Conservation (phyloP, 441 rosid genomes). For the Adansonia gregorii region DNA sequence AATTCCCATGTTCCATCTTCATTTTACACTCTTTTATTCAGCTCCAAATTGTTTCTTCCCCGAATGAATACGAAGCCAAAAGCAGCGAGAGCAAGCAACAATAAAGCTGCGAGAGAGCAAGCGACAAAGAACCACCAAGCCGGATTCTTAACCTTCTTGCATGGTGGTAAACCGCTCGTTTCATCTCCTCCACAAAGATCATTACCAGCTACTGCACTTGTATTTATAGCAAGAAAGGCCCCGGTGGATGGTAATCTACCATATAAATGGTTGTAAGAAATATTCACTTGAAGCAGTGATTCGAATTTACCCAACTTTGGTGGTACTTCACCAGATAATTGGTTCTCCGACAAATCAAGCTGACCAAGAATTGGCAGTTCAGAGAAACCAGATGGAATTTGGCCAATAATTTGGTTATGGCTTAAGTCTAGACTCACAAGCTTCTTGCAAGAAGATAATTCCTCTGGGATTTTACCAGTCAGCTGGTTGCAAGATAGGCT, state of each 20-base stretch:
- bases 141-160: constrained; percentile 44
- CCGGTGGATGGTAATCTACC: constrained; percentile 73
- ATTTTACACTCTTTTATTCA: constrained; percentile 55
- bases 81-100: constrained; percentile 36
- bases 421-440: constrained; percentile 78
- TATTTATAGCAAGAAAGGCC: constrained; percentile 74
- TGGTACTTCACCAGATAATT: constrained; percentile 65
- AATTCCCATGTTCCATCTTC: constrained; percentile 77
- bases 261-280: constrained; percentile 70
- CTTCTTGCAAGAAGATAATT: constrained; percentile 66
- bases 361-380: constrained; percentile 67
- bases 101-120: constrained; percentile 40
- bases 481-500: constrained; percentile 60
- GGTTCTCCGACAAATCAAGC: constrained; percentile 73
- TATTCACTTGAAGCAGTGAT: constrained; percentile 76
- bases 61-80: constrained; percentile 37
- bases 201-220: constrained; percentile 66
- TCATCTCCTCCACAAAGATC: constrained; percentile 59
- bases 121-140: constrained; percentile 54
- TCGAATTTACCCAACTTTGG: constrained; percentile 52
- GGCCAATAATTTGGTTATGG: constrained; percentile 59
- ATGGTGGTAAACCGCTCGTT: constrained; percentile 52
- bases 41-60: constrained; percentile 38
- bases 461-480: constrained; percentile 62
- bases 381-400: constrained; percentile 59